phyloP scores from a whole-genome alignment of 129 eudicot genomes.

The Flaveria brownii region DNA sequence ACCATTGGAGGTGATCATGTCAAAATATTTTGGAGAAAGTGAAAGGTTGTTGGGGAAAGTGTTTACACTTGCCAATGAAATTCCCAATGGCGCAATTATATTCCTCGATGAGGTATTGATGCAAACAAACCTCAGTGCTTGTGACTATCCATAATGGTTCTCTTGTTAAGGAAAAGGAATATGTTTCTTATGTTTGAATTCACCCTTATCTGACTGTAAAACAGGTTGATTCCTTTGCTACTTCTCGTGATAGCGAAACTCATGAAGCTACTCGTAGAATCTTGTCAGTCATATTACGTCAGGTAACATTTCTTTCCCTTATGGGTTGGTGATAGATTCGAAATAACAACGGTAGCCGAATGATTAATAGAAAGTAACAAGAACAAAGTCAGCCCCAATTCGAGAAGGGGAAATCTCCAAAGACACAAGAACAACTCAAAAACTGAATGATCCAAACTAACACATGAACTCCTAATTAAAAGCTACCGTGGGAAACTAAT shows the following conservation, averaged over 20 bases:
- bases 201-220: constrained; percentile 11
- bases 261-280: constrained; percentile 98
- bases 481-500: too few relatives aligned
- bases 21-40: constrained; percentile 97
- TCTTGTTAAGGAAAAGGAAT: constrained; percentile 10
- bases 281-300: constrained; percentile 85
- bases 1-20: constrained; percentile 90
- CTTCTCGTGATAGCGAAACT: constrained; percentile 89
- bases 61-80: constrained; percentile 88
- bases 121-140: background rate
- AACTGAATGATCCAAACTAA: too few relatives aligned
- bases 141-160: constrained; percentile 3
- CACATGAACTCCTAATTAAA: too few relatives aligned
- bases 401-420: too few relatives aligned
- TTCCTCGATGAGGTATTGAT: constrained; percentile 87
- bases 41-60: constrained; percentile 93
- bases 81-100: constrained; percentile 81
- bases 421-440: too few relatives aligned
- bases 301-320: constrained; percentile 48
- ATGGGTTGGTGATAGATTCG: too few relatives aligned
- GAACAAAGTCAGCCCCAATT: too few relatives aligned
- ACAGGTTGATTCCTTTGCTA: constrained; percentile 96
- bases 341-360: too few relatives aligned
- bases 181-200: constrained; percentile 4
- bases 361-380: too few relatives aligned